Base-by-base conservation (phyloP, 352 stramenopile species). In the Pythium phragmiticola region DNA sequence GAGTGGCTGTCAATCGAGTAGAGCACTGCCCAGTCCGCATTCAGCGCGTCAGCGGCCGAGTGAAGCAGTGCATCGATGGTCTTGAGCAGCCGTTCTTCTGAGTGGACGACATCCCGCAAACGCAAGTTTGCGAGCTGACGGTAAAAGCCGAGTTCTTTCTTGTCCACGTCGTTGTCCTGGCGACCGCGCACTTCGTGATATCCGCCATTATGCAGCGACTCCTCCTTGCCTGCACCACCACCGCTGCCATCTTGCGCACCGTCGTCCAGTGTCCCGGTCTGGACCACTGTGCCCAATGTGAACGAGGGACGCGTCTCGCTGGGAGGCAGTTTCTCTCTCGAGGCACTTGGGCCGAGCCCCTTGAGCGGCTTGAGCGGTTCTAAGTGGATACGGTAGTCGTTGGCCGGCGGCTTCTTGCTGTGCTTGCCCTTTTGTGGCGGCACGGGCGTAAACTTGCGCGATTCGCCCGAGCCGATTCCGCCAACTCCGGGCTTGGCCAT, bases 311-410 rank as follows among this genome's bases (percentile, higher is more conserved):
- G 49, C 30, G 14, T n/a, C 2, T 65, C 63, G 11, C 17, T 28
- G 2, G 50, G 12, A 5, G 34, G 13, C 12, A 71, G 39, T 26
- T 39, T 43, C 3, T 72, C 65, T 7, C 41, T 65, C 14, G 65
- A 72, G 19, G 4, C 12, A 42, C 60, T 68, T 3, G 54, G 34
- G 1, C 33, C 55, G 21, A 72, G 65, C 33, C 59, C 70, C 36
- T 76, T 81, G 11, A 74, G 69, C 2, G 80, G 77, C 4, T 77
- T 78, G 34, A 89, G 69, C 8, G 80, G 80, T 54, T 89, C 80
- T 17, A 89, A 63, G 47, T 88, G 80, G 49, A 89, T 82, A 36
- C 80, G 80, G 34, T 73, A 84, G 51, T 87, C 75, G 39, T 69
- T 80, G 17, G 72, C 64, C 17, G 69, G 70, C 26, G 63, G 42